Evolutionary conservation across 345 rosid species (phyloP).

Genomic region (Sisymbrium irio): DNA sequence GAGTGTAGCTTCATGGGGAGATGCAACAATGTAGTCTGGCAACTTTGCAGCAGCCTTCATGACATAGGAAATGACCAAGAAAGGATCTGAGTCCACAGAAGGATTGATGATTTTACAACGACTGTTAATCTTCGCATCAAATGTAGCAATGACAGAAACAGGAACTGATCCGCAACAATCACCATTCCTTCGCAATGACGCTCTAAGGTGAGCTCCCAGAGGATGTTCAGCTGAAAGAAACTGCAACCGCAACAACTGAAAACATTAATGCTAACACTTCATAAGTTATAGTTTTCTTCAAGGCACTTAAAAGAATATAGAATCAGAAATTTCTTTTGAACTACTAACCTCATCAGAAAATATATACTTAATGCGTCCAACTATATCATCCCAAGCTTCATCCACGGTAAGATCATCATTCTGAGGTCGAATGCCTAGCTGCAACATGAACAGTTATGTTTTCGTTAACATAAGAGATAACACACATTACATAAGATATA

Average conservation of each 20-base stretch:
- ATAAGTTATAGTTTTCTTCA: neutral
- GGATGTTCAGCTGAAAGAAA: conserved; percentile 71
- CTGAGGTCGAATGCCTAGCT: conserved; percentile 63
- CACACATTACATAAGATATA: neutral
- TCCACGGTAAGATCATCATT: conserved; percentile 47
- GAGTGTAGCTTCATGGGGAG: conserved; percentile 50
- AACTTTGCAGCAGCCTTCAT: conserved; percentile 64
- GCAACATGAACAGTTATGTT: conserved; percentile 30
- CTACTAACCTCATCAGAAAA: conserved; percentile 79
- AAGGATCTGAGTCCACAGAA: conserved; percentile 58
- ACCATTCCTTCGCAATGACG: conserved; percentile 59
- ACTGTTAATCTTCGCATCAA: conserved; percentile 58
- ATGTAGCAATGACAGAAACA: conserved; percentile 66
- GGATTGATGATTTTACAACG: conserved; percentile 69
- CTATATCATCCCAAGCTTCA: conserved; percentile 62
- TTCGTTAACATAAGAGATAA: conserved; percentile 8
- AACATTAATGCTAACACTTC: conserved; percentile 14
- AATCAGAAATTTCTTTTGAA: neutral
- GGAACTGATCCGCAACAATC: conserved; percentile 64
- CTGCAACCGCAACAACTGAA: conserved; percentile 38
- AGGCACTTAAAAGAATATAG: neutral
- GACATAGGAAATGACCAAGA: conserved; percentile 50
- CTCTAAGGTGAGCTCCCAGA: conserved; percentile 78
- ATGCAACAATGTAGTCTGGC: conserved; percentile 41
- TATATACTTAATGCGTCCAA: conserved; percentile 47